A percentile compares a stretch with the other conserved stretches of the same genome.
Evolutionary conservation across 108 stramenopile species (phyloP).

Genomic region (Cylindrotheca closterium): DNA sequence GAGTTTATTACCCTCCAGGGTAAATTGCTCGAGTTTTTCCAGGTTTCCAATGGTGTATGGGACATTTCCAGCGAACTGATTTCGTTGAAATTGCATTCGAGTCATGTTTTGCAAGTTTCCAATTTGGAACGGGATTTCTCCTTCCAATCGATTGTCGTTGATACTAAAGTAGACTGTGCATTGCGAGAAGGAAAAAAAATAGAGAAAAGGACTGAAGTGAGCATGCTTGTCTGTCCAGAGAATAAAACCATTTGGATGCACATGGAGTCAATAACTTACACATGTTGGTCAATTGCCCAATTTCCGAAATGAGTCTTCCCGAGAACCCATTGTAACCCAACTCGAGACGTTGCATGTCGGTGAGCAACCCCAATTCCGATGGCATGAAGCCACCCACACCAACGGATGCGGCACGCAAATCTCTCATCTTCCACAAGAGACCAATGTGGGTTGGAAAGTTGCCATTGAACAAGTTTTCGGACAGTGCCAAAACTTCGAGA

Average conservation of each 20-base stretch:
- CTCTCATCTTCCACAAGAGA: constrained; percentile 40
- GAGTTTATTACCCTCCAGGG: constrained; percentile 47
- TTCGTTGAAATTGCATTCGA: constrained; percentile 25
- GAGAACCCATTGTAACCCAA: constrained; percentile 53
- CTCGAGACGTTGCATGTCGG: constrained; percentile 59
- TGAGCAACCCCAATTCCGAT: constrained; percentile 54
- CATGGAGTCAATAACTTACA: no score
- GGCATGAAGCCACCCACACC: constrained; percentile 70
- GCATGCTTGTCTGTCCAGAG: no score
- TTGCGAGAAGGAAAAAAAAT: not conserved
- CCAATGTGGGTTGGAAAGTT: constrained; percentile 55
- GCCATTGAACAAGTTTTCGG: constrained; percentile 57
- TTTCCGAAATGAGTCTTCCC: constrained; percentile 54
- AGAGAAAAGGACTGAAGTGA: not conserved
- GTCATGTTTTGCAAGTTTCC: constrained; percentile 43
- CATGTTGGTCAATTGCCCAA: constrained; percentile 53
- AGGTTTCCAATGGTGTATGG: constrained; percentile 28
- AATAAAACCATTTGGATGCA: no score
- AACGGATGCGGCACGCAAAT: constrained; percentile 37
- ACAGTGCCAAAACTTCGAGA: constrained; percentile 42
- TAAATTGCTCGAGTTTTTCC: constrained; percentile 42
- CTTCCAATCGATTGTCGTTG: constrained; percentile 20
- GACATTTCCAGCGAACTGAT: constrained; percentile 28
- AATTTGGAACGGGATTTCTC: constrained; percentile 32
- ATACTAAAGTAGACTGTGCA: constrained; percentile 22